These are phyloP conservation scores for Croton laevigatus DNA, from an alignment of 441 rosid genomes.

Conservation along the genomic window DNA sequence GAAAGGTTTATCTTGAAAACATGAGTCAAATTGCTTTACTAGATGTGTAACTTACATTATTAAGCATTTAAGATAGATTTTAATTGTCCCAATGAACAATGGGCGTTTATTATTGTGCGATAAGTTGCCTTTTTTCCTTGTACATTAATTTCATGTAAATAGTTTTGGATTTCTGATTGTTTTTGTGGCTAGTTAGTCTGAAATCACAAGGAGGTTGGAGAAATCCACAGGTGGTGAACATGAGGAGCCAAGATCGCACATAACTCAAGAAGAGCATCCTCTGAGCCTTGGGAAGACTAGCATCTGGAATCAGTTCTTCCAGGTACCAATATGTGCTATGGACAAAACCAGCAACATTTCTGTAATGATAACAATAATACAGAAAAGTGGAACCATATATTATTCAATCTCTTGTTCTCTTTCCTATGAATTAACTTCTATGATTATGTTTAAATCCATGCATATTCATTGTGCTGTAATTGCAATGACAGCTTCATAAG, in stretches of 20 bases:
- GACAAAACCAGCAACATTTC: not conserved
- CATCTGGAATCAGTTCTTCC: slow-evolving; percentile 90
- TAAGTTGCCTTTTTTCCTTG: slow-evolving; percentile 5
- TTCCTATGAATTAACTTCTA: not conserved
- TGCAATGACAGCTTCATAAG: not conserved
- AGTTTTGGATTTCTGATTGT: slow-evolving; percentile 50
- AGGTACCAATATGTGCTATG: slow-evolving; percentile 46
- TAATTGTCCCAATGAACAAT: no score
- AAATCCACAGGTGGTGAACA: slow-evolving; percentile 46
- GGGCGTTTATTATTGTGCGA: not conserved
- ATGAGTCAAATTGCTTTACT: not conserved
- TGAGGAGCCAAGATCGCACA: slow-evolving; percentile 67
- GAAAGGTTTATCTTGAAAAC: not conserved
- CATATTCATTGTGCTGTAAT: not conserved
- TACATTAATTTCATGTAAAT: slow-evolving; percentile 21
- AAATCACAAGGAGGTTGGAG: slow-evolving; percentile 90
- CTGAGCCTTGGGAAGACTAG: slow-evolving; percentile 87
- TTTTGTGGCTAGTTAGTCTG: slow-evolving; percentile 94
- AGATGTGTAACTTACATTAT: not conserved
- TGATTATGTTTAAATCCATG: not conserved
- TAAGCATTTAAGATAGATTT: not conserved
- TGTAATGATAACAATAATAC: not conserved
- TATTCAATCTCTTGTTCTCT: not conserved
- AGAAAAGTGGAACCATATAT: not conserved
- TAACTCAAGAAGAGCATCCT: slow-evolving; percentile 91